Base-by-base conservation (phyloP, 2,329 filamentous ascomycete species). In the Ophiostoma tasmaniense region DNA sequence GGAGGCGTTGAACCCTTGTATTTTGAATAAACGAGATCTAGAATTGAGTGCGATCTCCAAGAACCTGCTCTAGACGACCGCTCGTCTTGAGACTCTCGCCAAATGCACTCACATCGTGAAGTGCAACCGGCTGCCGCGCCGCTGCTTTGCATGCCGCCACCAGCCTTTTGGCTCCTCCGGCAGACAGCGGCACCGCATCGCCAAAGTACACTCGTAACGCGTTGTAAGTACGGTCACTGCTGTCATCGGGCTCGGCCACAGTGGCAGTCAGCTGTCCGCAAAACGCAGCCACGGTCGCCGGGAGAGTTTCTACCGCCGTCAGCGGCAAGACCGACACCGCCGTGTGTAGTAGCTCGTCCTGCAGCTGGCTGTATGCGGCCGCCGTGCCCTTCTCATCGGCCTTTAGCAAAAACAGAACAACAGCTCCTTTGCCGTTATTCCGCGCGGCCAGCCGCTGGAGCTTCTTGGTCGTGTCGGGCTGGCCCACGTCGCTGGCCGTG, bases 371-470 rank as follows among this genome's bases (percentile, higher is more conserved):
- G 33, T 64, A 64, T 20, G 30, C 61, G 8, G 61, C 61, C 61
- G 39, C 14, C 33, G 20, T 10, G 4, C 22, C 33, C 3, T 35
- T 28, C 17, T 13, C 59, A 17, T 35, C 30, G 5, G 55, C 11
- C 55, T 25, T 33, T 20, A 84, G 71, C 20, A 85, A 75, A 67
- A 85, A 80, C 20, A 85, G 65, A 33, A 83, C 74, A n/a, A 77
- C 82, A 77, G 65, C 50, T 0, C 66, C 68, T 5, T 66, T 20
- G 0, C 66, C 66, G 22, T 13, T 66, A 55, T 66, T 66, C 6
- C 69, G 67, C 82, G 37, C 61, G 2, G 50, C 33, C n/a, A 81
- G 74, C 67, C 78, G 73, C 45, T 75, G 77, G 13, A 85, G 74
- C 22, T 79, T 80, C 65, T 73, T 69, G 20, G 73, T 72, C 22